Percentiles rank a stretch among this genome's conserved stretches.
Evolutionary conservation across 2,329 filamentous ascomycete species (phyloP).

Genomic region (Penicillium concentricum): DNA sequence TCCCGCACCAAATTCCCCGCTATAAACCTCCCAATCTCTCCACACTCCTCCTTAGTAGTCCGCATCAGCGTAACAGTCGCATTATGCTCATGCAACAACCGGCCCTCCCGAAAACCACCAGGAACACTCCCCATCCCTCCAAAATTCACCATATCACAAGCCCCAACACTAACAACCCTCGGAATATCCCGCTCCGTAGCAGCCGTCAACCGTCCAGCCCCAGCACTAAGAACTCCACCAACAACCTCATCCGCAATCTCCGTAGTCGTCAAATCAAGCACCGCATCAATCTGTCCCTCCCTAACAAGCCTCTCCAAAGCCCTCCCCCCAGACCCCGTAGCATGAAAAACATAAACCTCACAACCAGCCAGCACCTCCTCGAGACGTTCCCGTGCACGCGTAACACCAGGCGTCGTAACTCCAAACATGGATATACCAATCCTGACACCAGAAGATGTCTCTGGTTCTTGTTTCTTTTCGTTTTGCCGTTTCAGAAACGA

Average conservation of each 20-base stretch:
- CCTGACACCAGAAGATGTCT: slow-evolving; percentile 28
- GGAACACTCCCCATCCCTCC: slow-evolving; percentile 58
- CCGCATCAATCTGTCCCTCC: slow-evolving; percentile 60
- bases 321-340: slow-evolving; percentile 65
- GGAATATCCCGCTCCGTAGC: slow-evolving; percentile 60
- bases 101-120: background rate
- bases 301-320: slow-evolving; percentile 66
- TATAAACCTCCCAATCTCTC: slow-evolving; percentile 56
- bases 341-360: slow-evolving; percentile 67
- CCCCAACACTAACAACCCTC: slow-evolving; percentile 54
- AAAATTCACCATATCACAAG: slow-evolving; percentile 65
- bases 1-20: slow-evolving; percentile 50
- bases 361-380: slow-evolving; percentile 44
- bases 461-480: slow-evolving; percentile 22
- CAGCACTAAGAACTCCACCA: slow-evolving; percentile 64
- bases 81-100: slow-evolving; percentile 63
- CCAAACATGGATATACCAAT: slow-evolving; percentile 73
- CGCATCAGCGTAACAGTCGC: slow-evolving; percentile 65
- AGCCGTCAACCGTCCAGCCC: slow-evolving; percentile 56
- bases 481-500: slow-evolving; percentile 36
- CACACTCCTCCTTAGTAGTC: slow-evolving; percentile 59
- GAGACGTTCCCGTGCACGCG: slow-evolving; percentile 54
- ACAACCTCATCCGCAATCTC: slow-evolving; percentile 65
- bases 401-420: slow-evolving; percentile 67
- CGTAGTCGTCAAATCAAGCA: slow-evolving; percentile 70